Evolutionary conservation across 1,139 yeast genomes (phyloP).

Genomic region (Yamadazyma taylorii): DNA sequence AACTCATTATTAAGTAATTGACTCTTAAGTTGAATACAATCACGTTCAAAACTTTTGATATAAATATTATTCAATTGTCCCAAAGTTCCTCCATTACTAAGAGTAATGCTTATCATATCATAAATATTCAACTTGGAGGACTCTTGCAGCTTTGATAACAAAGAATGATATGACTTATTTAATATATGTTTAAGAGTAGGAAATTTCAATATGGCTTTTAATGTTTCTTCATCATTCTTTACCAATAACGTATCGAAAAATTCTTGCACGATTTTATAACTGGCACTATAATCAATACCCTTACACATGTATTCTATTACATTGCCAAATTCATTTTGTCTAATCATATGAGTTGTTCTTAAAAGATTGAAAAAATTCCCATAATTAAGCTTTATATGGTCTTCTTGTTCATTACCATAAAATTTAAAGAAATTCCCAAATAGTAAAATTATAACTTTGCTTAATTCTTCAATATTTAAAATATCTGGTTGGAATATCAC

Average conservation of each 20-base stretch:
- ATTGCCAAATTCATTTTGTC: constrained; percentile 25
- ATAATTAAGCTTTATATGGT: constrained; percentile 10
- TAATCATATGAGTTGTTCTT: constrained; percentile 36
- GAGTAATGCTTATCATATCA: constrained; percentile 36
- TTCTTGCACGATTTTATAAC: constrained; percentile 22
- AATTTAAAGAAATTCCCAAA: constrained; percentile 31
- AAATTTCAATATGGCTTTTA: constrained; percentile 27
- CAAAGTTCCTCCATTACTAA: constrained; percentile 41
- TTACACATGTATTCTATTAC: constrained; percentile 19
- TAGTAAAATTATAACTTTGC: constrained; percentile 31
- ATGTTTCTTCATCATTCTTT: constrained; percentile 42
- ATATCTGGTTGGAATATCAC: constrained; percentile 35
- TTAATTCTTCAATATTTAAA: constrained; percentile 30
- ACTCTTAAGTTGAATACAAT: constrained; percentile 45
- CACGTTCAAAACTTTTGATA: constrained; percentile 41
- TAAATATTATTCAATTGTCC: constrained; percentile 40
- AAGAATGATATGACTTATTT: constrained; percentile 22
- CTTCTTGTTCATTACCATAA: constrained; percentile 15
- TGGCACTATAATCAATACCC: constrained; percentile 19
- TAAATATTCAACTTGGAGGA: constrained; percentile 26
- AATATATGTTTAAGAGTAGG: constrained; percentile 33
- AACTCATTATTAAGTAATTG: constrained; percentile 51
- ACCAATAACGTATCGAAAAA: constrained; percentile 32
- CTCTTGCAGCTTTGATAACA: constrained; percentile 22
- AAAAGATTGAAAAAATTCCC: constrained; percentile 39